These are phyloP conservation scores for Trapa bicornis DNA, from an alignment of 345 rosid species.

Conservation along the genomic window DNA sequence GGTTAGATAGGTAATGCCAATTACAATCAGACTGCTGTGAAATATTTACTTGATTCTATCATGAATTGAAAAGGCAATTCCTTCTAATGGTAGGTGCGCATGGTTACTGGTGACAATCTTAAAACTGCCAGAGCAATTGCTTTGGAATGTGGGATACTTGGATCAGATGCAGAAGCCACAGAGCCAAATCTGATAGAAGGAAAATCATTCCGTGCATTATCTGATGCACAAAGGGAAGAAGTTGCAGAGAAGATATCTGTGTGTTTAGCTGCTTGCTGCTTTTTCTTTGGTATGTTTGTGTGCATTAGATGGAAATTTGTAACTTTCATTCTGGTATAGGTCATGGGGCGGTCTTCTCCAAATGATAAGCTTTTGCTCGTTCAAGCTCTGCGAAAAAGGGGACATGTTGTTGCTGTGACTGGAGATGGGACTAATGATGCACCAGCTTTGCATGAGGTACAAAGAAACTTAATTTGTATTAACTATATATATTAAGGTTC, in stretches of 20 bases:
- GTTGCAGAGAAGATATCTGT: conserved; percentile 76
- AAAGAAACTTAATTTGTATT: background rate
- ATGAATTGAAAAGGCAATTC: background rate
- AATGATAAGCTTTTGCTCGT: conserved; percentile 39
- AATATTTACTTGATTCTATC: background rate
- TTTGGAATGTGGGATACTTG: conserved; percentile 81
- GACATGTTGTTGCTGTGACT: conserved; percentile 36
- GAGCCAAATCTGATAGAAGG: conserved; percentile 82
- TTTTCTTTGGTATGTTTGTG: background rate
- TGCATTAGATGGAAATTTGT: background rate
- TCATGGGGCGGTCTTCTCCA: conserved; percentile 43
- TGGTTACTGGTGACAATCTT: conserved; percentile 97
- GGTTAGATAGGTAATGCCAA: background rate
- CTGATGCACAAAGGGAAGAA: conserved; percentile 61
- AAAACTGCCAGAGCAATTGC: conserved; percentile 96
- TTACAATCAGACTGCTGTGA: background rate
- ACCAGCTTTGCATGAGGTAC: conserved; percentile 35
- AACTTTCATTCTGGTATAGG: conserved; percentile 7
- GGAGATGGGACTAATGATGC: conserved; percentile 46
- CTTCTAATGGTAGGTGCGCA: conserved; percentile 53
- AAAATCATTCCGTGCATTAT: conserved; percentile 50
- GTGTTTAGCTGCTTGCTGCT: conserved; percentile 7
- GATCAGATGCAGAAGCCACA: conserved; percentile 40
- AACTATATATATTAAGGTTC: background rate
- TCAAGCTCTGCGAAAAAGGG: conserved; percentile 27